Conservation (phyloP, 208 protist species). For the Acanthamoeba triangularis region DNA sequence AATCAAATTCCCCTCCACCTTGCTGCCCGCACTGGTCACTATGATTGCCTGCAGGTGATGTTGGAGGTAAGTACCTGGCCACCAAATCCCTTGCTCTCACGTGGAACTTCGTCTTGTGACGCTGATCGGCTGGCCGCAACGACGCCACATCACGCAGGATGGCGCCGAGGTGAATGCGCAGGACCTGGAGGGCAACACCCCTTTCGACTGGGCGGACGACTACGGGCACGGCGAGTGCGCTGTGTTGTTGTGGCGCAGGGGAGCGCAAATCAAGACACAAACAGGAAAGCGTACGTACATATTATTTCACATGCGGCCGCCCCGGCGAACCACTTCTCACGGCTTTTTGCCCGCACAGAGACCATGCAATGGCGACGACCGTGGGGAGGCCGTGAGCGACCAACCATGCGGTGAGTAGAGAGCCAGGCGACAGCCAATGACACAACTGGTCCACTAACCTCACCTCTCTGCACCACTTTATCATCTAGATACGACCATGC, state of each 20-base stretch:
- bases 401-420: slow-evolving; percentile 32
- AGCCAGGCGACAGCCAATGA: not conserved
- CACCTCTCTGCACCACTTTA: too few species aligned
- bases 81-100: not conserved
- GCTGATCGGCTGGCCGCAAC: not conserved
- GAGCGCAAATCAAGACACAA: slow-evolving; percentile 74
- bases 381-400: not conserved
- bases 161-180: slow-evolving; percentile 59
- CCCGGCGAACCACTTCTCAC: too few species aligned
- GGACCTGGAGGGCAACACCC: slow-evolving; percentile 58
- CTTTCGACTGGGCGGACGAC: slow-evolving; percentile 74
- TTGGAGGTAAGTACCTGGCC: not conserved
- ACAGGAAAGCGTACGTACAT: slow-evolving; percentile 42
- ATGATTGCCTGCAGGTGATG: slow-evolving; percentile 66
- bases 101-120: too few species aligned
- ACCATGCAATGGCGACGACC: slow-evolving; percentile 66
- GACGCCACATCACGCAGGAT: not conserved
- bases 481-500: slow-evolving; percentile 39
- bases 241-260: slow-evolving; percentile 46
- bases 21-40: slow-evolving; percentile 47
- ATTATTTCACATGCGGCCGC: too few species aligned
- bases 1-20: slow-evolving; percentile 66
- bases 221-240: slow-evolving; percentile 67
- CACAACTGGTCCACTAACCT: not conserved
- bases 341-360: not conserved